A percentile compares a stretch with the other conserved stretches of the same genome.
Conservation (phyloP, 306 rosid species). For the Citrullus mucosospermus region DNA sequence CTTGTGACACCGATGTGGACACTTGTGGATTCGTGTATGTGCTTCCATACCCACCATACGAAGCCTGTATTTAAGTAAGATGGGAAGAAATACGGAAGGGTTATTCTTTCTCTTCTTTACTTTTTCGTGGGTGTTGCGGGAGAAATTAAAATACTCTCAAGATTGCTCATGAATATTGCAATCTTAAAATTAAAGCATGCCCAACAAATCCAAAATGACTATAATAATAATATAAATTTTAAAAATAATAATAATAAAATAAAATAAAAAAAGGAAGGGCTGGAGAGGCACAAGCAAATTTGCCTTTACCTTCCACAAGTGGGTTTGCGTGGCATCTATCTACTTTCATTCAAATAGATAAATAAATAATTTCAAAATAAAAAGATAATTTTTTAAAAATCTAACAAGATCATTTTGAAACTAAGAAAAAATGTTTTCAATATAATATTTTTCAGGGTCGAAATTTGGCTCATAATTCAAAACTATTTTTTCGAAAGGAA, state of each 20-base stretch:
- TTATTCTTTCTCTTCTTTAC: background rate
- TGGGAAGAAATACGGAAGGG: background rate
- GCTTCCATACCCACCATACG: conserved; percentile 65
- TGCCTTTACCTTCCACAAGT: background rate
- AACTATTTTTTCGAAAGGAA: too few species aligned
- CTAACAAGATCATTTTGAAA: too few species aligned
- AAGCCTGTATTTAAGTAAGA: conserved; percentile 41
- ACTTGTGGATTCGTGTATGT: conserved; percentile 48
- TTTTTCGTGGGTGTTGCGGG: background rate
- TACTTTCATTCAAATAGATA: background rate
- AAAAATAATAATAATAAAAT: too few species aligned
- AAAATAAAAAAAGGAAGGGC: too few species aligned
- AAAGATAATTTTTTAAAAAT: too few species aligned
- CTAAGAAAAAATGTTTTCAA: too few species aligned
- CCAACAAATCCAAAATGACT: background rate
- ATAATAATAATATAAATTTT: too few species aligned
- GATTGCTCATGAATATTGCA: background rate
- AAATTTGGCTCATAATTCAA: too few species aligned
- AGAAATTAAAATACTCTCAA: background rate
- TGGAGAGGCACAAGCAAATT: background rate
- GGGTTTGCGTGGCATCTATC: background rate
- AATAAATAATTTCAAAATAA: background rate
- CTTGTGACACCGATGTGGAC: conserved; percentile 52
- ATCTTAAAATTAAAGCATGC: background rate
- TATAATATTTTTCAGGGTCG: too few species aligned